A percentile compares a stretch with the other conserved stretches of the same genome.
phyloP scores from a whole-genome alignment of 164 flowering plant species.

The Vitis rupestris region DNA sequence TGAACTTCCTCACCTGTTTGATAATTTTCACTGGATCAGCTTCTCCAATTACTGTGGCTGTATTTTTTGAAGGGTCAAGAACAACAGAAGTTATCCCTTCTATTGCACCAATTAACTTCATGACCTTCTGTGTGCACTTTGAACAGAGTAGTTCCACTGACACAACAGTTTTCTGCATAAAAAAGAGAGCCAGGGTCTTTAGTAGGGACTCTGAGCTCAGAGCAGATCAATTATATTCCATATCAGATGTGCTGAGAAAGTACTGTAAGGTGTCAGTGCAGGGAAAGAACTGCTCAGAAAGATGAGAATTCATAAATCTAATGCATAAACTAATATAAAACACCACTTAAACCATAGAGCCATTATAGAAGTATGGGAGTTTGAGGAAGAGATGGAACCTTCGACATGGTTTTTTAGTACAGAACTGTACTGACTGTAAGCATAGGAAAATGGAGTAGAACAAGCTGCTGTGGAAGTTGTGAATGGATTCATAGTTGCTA shows the following conservation, averaged over 20 bases:
- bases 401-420: conserved; percentile 31
- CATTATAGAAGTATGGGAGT: neutral
- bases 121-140: conserved; percentile 58
- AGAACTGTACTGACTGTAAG: neutral
- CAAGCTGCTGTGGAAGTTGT: conserved; percentile 11
- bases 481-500: conserved; percentile 18
- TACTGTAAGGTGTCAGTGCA: conserved; percentile 24
- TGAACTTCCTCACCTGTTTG: conserved; percentile 48
- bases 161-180: conserved; percentile 60
- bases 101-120: conserved; percentile 52
- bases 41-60: conserved; percentile 48
- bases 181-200: conserved; percentile 17
- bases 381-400: conserved; percentile 33
- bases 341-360: neutral
- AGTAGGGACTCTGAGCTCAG: conserved; percentile 15
- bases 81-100: conserved; percentile 60
- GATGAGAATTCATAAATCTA: conserved; percentile 10
- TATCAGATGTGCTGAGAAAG: conserved; percentile 4
- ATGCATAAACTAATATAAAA: neutral
- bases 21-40: conserved; percentile 54
- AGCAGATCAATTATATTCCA: conserved; percentile 1
- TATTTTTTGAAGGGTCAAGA: conserved; percentile 50
- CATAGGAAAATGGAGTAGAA: conserved; percentile 1
- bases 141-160: conserved; percentile 57
- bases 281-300: conserved; percentile 8